A percentile compares a stretch with the other conserved stretches of the same genome.
These are phyloP conservation scores for Incumbomyces lentus DNA, from an alignment of 2,329 filamentous ascomycete genomes.

Conservation along the genomic window DNA sequence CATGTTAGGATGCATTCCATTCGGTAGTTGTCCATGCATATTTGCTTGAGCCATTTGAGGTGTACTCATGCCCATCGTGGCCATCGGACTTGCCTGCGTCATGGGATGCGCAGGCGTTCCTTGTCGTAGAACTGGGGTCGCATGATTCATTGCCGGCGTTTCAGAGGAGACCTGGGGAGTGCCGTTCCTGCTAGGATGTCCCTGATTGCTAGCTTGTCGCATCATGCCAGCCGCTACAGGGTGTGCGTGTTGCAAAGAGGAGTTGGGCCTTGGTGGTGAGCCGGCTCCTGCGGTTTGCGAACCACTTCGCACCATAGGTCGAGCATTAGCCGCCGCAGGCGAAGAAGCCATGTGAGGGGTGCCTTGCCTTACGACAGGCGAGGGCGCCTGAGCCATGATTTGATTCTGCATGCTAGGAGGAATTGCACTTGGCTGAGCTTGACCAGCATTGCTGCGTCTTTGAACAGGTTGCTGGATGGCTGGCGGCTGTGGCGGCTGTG, in stretches of 20 bases:
- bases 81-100: constrained; percentile 35
- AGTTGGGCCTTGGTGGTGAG: constrained; percentile 36
- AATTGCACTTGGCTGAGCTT: constrained; percentile 44
- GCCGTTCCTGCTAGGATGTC: constrained; percentile 34
- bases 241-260: constrained; percentile 38
- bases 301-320: constrained; percentile 34
- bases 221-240: constrained; percentile 35
- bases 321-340: constrained; percentile 30
- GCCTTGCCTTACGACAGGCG: constrained; percentile 37
- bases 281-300: constrained; percentile 35
- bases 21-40: constrained; percentile 33
- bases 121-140: constrained; percentile 39
- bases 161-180: constrained; percentile 39
- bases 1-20: constrained; percentile 26
- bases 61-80: constrained; percentile 32
- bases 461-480: constrained; percentile 31
- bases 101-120: constrained; percentile 38
- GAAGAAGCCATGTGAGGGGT: constrained; percentile 38
- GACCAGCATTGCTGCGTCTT: constrained; percentile 25
- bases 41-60: constrained; percentile 34
- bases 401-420: constrained; percentile 30
- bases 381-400: constrained; percentile 32
- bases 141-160: constrained; percentile 36
- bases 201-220: constrained; percentile 35
- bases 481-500: constrained; percentile 13